These are phyloP conservation scores for Podila horticola DNA, from an alignment of 192 early-diverging fungal species.

Conservation along the genomic window DNA sequence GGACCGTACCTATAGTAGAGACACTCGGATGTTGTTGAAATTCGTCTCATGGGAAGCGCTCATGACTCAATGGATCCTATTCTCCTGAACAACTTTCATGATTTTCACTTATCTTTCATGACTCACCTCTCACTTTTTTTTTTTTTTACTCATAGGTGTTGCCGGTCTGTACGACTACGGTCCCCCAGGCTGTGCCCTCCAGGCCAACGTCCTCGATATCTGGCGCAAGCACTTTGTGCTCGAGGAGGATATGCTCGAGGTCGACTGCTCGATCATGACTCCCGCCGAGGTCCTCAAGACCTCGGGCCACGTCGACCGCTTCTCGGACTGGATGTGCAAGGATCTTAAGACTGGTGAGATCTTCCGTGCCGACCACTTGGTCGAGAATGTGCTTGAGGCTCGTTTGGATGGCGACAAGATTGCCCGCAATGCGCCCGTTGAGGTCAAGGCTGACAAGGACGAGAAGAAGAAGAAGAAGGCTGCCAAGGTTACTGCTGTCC, in stretches of 20 bases:
- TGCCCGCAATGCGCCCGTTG: constrained; percentile 64
- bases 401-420: constrained; percentile 88
- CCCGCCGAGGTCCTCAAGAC: constrained; percentile 95
- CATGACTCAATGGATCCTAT: too few species aligned
- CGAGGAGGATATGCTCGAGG: constrained; percentile 99
- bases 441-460: constrained; percentile 58
- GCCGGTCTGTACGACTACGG: constrained; percentile 99
- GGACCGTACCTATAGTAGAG: too few species aligned
- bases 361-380: constrained; percentile 97
- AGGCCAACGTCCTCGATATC: constrained; percentile 87
- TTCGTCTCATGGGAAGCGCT: too few species aligned
- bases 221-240: constrained; percentile 98
- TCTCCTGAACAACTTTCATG: too few species aligned
- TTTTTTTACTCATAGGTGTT: constrained; percentile 66
- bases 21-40: too few species aligned
- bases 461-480: constrained; percentile 82
- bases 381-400: constrained; percentile 92
- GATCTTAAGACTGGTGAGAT: constrained; percentile 93
- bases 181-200: constrained; percentile 92
- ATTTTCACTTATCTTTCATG: background rate
- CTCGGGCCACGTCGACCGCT: constrained; percentile 99
- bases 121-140: constrained; percentile 4
- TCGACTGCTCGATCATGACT: constrained; percentile 98
- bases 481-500: constrained; percentile 67
- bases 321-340: constrained; percentile 98